Base-by-base conservation (phyloP, 2,329 filamentous ascomycete species). In the Clathrospora elynae region DNA sequence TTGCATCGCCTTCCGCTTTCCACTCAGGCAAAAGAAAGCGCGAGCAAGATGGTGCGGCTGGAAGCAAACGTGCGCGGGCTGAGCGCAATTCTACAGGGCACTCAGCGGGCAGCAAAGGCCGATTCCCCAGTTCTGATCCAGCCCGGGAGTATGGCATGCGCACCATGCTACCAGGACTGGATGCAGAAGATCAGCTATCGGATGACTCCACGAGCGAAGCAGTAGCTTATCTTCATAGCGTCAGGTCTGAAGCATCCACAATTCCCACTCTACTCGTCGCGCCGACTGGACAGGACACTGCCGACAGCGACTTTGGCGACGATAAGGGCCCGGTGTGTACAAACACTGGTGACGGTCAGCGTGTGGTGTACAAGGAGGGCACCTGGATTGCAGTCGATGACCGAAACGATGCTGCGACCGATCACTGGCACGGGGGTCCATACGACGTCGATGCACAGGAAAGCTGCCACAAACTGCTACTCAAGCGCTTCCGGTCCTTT, bases 351-450 rank as follows among this genome's bases (percentile, higher is more conserved):
- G 75, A 75, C 5, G 50, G 70, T 57, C 73, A 76, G 14, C 72
- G 79, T 41, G 87, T 86, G 8, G 85, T 82, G 61, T 93, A 88
- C 65, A 75, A 83, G 11, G 88, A 95, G 55, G 90, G 90, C 34
- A 87, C 88, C 24, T 96, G 90, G 66, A 82, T 86, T 16, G 75
- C 78, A 2, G 78, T 81, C 0, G 71, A 76, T 9, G 55, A 65
- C 11, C 36, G 36, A 19, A 20, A 40, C 25, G 22, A 38, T n/a
- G 28, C 22, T 5, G 18, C 31, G 9, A 20, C 45, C 12, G 59
- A 68, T 24, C 12, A 51, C 5, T 34, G 42, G 23, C 46, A 50
- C 9, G 36, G 44, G n/a, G 31, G 26, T 22, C 18, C 32, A 7
- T 20, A 35, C 25, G 46, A 58, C 9, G 35, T 49, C 6, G 37